These are phyloP conservation scores for Zelonia costaricensis DNA, from an alignment of 208 protist species.

Conservation along the genomic window DNA sequence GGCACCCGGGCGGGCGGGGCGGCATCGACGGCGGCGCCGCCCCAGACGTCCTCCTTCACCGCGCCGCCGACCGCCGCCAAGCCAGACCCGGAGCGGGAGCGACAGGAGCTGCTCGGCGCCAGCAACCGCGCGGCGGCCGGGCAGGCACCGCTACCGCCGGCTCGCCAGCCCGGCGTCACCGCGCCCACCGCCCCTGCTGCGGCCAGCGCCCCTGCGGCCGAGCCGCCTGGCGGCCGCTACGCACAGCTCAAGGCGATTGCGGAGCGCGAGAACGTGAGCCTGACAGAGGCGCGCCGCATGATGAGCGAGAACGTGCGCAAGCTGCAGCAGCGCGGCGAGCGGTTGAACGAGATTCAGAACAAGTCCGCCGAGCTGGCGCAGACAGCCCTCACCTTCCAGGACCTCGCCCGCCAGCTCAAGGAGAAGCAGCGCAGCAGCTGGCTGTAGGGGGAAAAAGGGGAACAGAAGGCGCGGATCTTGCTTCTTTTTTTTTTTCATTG, in stretches of 20 bases:
- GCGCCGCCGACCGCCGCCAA: neutral
- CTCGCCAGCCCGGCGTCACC: neutral
- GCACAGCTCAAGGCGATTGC: constrained; percentile 80
- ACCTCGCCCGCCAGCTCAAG: constrained; percentile 67
- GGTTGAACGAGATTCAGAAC: constrained; percentile 57
- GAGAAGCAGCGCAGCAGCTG: constrained; percentile 81
- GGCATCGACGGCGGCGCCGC: neutral
- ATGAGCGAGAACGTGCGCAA: constrained; percentile 80
- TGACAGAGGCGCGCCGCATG: constrained; percentile 79
- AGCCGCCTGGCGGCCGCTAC: constrained; percentile 52
- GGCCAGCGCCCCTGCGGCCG: neutral
- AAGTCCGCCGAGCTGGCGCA: constrained; percentile 70
- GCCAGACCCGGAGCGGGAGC: constrained; percentile 27
- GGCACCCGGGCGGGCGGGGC: constrained; percentile 18
- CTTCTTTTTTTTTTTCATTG: neutral
- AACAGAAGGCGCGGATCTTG: too few relatives aligned
- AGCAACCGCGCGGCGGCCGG: constrained; percentile 4
- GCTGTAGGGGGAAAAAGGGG: too few relatives aligned
- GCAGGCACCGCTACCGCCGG: neutral
- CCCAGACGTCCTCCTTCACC: neutral
- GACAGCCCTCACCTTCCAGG: constrained; percentile 72
- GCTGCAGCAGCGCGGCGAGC: constrained; percentile 73
- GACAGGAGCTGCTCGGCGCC: constrained; percentile 29
- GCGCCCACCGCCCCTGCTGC: constrained; percentile 1
- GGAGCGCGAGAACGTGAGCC: constrained; percentile 71